Evolutionary conservation across 768 basidiomycete genomes (phyloP).

Genomic region (Clathrus columnatus): DNA sequence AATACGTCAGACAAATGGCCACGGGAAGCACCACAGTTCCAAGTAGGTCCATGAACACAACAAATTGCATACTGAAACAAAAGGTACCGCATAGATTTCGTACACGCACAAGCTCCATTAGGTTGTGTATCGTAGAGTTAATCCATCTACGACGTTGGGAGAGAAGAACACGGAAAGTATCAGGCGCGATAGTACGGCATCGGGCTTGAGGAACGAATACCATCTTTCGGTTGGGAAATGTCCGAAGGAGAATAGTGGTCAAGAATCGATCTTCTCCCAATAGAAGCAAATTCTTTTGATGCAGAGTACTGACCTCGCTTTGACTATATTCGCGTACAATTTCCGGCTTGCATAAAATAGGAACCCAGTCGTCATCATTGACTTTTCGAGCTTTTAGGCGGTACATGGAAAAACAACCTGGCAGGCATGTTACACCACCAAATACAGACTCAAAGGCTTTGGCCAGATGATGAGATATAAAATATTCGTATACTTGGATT

Average conservation of each 20-base stretch:
- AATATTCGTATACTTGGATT: slow-evolving; percentile 98
- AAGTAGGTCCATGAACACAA: slow-evolving; percentile 94
- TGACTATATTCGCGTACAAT: slow-evolving; percentile 98
- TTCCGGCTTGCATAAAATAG: slow-evolving; percentile 92
- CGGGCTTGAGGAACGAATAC: slow-evolving; percentile 96
- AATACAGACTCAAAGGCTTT: slow-evolving; percentile 99
- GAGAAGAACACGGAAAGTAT: slow-evolving; percentile 85
- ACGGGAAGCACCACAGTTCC: slow-evolving; percentile 90
- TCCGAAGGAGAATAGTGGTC: slow-evolving; percentile 90
- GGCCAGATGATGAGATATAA: slow-evolving; percentile 96
- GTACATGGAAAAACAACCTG: slow-evolving; percentile 99
- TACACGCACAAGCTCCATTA: slow-evolving; percentile 97
- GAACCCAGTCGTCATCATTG: slow-evolving; percentile 93
- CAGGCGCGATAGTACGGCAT: slow-evolving; percentile 93
- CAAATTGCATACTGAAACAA: slow-evolving; percentile 99
- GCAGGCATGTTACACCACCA: slow-evolving; percentile 97
- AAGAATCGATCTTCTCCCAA: slow-evolving; percentile 99
- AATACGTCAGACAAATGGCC: slow-evolving; percentile 85
- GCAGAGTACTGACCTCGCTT: slow-evolving; percentile 83
- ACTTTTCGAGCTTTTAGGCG: slow-evolving; percentile 86
- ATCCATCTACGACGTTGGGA: slow-evolving; percentile 99
- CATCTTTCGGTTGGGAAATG: slow-evolving; percentile 99
- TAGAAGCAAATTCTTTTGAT: slow-evolving; percentile 94
- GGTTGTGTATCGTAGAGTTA: slow-evolving; percentile 97
- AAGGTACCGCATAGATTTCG: slow-evolving; percentile 97